These are phyloP conservation scores for Sungouiozyma ichnusensis DNA, from an alignment of 805 yeast species.

Conservation along the genomic window DNA sequence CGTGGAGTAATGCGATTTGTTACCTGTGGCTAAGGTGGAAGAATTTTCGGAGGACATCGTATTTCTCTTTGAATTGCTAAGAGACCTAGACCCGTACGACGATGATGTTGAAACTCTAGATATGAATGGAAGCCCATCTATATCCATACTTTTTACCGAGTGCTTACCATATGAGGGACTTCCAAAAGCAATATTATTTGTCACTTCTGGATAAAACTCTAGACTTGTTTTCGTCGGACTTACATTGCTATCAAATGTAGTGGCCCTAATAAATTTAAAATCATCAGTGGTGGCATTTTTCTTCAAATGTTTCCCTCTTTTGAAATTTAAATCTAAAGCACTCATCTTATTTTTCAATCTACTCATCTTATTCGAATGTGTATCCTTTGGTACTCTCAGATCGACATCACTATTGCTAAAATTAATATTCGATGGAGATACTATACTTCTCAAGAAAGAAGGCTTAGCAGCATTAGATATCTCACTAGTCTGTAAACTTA, in stretches of 20 bases:
- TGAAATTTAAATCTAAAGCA: conserved; percentile 15
- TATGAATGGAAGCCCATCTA: background rate
- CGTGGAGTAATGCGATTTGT: background rate
- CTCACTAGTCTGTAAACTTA: background rate
- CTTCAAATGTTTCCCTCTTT: background rate
- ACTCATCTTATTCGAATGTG: conserved; percentile 10
- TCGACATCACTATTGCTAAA: background rate
- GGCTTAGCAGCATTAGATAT: background rate
- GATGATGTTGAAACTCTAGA: conserved; percentile 1
- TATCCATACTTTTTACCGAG: background rate
- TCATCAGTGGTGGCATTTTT: background rate
- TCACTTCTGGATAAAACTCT: conserved; percentile 6
- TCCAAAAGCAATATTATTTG: background rate
- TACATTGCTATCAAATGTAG: conserved; percentile 1
- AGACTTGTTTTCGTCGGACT: conserved; percentile 6
- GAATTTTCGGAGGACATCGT: background rate
- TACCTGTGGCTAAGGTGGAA: background rate
- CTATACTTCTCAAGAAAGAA: background rate
- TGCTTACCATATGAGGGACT: background rate
- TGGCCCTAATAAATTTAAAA: background rate
- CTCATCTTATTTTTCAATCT: conserved; percentile 16
- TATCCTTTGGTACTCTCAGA: background rate
- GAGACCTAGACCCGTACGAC: background rate
- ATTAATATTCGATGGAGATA: background rate
- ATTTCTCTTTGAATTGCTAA: background rate